Conservation (phyloP, 2,329 filamentous ascomycete genomes). For the Coniella vitis region DNA sequence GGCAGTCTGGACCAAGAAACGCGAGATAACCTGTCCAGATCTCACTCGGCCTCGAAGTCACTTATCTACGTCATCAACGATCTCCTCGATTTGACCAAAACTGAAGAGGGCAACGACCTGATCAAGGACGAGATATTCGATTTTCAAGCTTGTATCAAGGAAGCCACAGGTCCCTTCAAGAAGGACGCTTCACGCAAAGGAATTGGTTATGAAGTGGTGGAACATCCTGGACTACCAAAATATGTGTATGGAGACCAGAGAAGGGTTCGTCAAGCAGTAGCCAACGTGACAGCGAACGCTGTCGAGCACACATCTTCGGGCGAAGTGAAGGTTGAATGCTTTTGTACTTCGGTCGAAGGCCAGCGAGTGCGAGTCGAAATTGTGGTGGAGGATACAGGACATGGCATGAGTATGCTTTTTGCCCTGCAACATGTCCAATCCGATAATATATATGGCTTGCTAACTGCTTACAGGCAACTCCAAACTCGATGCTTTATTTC, state of each 20-base stretch:
- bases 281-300: constrained; percentile 79
- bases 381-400: constrained; percentile 67
- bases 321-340: constrained; percentile 63
- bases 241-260: constrained; percentile 73
- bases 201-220: constrained; percentile 60
- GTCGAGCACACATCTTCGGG: constrained; percentile 69
- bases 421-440: constrained; percentile 22
- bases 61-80: constrained; percentile 94
- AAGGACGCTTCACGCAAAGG: constrained; percentile 70
- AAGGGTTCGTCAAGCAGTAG: constrained; percentile 73
- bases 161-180: constrained; percentile 69
- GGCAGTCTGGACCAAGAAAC: constrained; percentile 74
- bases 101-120: constrained; percentile 71
- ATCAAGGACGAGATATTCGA: constrained; percentile 79
- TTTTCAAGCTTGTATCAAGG: constrained; percentile 61
- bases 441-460: not conserved
- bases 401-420: constrained; percentile 50
- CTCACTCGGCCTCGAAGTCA: constrained; percentile 86
- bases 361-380: constrained; percentile 64
- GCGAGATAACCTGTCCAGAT: constrained; percentile 74
- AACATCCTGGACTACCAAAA: constrained; percentile 62
- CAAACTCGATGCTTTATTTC: constrained; percentile 46
- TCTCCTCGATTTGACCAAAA: constrained; percentile 79
- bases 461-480: not conserved
- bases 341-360: constrained; percentile 48